phyloP scores from a whole-genome alignment of 1,284 basidiomycete species.

The Paramarasmius palmivorus region DNA sequence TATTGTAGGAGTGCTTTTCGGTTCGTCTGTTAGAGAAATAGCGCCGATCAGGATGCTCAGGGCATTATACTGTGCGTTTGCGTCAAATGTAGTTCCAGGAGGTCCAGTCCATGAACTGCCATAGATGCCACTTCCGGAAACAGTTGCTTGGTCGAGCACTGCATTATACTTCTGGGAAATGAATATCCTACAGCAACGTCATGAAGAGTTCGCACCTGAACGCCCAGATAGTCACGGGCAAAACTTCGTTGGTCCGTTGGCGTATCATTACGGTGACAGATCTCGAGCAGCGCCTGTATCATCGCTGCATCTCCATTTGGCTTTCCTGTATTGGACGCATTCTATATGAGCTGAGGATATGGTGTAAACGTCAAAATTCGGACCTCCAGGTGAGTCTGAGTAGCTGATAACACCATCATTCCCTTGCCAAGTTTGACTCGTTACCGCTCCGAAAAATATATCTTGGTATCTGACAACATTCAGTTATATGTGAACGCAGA shows the following conservation, averaged over 20 bases:
- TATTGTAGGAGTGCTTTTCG: neutral
- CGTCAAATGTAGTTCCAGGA: neutral
- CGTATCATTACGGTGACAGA: too few species aligned
- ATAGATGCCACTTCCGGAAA: neutral
- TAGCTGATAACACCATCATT: neutral
- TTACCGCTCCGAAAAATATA: neutral
- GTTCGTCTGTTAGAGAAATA: neutral
- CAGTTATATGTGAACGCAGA: neutral
- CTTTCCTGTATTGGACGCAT: too few species aligned
- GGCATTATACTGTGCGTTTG: neutral
- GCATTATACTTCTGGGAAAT: neutral
- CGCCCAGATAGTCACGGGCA: neutral
- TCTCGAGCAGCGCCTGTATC: too few species aligned
- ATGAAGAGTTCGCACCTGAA: neutral
- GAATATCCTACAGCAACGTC: neutral
- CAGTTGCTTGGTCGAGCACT: neutral
- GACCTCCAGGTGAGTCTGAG: neutral
- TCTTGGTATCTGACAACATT: neutral
- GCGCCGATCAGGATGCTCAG: neutral
- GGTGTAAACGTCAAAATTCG: neutral
- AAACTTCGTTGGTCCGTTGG: too few species aligned
- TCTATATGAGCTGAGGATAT: too few species aligned
- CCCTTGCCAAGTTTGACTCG: neutral
- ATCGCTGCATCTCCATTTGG: too few species aligned
- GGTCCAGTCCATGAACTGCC: conserved; percentile 3